Conservation (phyloP, 176 grass and related monocot genomes). For the sorghum (Sorghum bicolor) region Sorghum_bicolor_NCBIv3 NC_012875.2:49622501-49623000, state of each 20-base stretch:
- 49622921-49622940: constrained; percentile 34
- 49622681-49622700: background rate
- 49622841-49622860: background rate
- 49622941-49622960: constrained; percentile 17
- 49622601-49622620: constrained; percentile 40
- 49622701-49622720: background rate
- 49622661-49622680: too few relatives aligned
- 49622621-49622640: background rate
- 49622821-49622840: background rate
- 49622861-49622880: constrained; percentile 19
- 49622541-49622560: background rate
- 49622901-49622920: background rate
- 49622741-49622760: background rate
- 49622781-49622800: too few relatives aligned
- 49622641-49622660: background rate
- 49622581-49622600: background rate
- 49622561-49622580: background rate
- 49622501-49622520: background rate
- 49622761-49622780: background rate
- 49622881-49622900: background rate
- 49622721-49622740: background rate
- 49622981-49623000: constrained; percentile 3
- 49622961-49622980: background rate
- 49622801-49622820: constrained; percentile 12
- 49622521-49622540: background rate